A percentile compares a stretch with the other conserved stretches of the same genome.
Conservation (phyloP, 2,329 filamentous ascomycete species). For the Xylaria sp. region DNA sequence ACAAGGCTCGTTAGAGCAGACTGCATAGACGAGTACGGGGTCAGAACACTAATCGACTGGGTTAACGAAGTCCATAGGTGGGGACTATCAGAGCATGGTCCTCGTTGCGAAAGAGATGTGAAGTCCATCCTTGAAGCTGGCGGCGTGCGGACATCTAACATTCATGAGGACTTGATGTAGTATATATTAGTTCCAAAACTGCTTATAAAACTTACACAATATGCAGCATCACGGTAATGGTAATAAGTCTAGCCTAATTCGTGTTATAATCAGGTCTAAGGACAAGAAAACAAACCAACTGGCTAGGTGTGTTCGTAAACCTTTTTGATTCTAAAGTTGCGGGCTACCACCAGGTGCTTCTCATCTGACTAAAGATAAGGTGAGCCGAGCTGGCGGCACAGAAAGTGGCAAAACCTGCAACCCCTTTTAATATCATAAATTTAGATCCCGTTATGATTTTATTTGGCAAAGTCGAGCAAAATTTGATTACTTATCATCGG, state of each 20-base stretch:
- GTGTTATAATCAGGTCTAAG: no score
- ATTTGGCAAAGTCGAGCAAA: not conserved
- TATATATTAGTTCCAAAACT: no score
- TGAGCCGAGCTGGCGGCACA: no score
- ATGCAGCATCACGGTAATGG: no score
- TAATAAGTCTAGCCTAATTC: no score
- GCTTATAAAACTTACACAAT: no score
- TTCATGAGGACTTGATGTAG: not conserved
- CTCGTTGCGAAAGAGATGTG: not conserved
- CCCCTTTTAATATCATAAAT: not conserved
- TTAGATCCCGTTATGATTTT: not conserved
- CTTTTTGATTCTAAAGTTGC: no score
- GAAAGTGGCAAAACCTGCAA: not conserved
- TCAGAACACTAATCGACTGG: not conserved
- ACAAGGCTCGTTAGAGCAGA: not conserved
- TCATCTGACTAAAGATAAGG: no score
- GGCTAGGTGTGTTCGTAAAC: no score
- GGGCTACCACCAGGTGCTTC: no score
- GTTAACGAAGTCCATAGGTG: conserved; percentile 4
- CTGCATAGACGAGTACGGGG: not conserved
- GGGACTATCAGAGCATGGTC: not conserved
- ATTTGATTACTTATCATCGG: not conserved
- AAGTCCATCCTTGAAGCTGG: not conserved
- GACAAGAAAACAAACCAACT: no score
- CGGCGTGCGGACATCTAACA: not conserved